Percentiles rank a stretch among this genome's conserved stretches.
phyloP scores from a whole-genome alignment of 345 rosid genomes.

The Camelina neglecta region DNA sequence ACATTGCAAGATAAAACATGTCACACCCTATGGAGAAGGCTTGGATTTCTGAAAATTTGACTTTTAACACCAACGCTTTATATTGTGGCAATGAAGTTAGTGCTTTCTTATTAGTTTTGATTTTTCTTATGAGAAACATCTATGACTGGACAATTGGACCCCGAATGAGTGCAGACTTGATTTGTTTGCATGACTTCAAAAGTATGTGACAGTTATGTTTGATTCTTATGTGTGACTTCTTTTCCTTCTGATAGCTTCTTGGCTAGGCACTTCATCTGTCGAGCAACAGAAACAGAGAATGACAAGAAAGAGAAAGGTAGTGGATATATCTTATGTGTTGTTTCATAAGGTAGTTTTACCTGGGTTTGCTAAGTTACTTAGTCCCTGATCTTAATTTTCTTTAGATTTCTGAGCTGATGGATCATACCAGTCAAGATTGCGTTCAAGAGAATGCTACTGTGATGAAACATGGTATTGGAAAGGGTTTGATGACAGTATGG shows the following conservation, averaged over 20 bases:
- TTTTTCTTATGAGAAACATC: not conserved
- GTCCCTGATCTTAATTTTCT: conserved; percentile 29
- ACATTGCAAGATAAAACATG: not conserved
- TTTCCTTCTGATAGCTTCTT: conserved; percentile 52
- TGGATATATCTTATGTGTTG: not conserved
- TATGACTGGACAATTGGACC: not conserved
- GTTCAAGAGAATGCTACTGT: conserved; percentile 43
- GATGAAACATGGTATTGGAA: conserved; percentile 93
- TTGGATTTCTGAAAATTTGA: conserved; percentile 9
- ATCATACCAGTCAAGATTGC: conserved; percentile 44
- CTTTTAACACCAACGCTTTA: not conserved
- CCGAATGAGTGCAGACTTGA: not conserved
- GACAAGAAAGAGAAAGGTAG: conserved; percentile 78
- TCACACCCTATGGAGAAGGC: conserved; percentile 8
- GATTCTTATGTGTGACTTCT: conserved; percentile 25
- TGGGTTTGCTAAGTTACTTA: conserved; percentile 8
- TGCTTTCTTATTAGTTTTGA: conserved; percentile 6
- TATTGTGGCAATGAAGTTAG: not conserved
- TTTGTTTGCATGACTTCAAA: conserved; percentile 6
- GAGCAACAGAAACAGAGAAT: conserved; percentile 50
- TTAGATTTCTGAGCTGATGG: conserved; percentile 38
- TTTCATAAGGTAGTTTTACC: not conserved
- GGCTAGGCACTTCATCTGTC: conserved; percentile 38
- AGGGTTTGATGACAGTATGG: conserved; percentile 96
- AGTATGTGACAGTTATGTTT: not conserved